Evolutionary conservation across 116 monocot genomes (phyloP).

Genomic region (Zostera marina): DNA sequence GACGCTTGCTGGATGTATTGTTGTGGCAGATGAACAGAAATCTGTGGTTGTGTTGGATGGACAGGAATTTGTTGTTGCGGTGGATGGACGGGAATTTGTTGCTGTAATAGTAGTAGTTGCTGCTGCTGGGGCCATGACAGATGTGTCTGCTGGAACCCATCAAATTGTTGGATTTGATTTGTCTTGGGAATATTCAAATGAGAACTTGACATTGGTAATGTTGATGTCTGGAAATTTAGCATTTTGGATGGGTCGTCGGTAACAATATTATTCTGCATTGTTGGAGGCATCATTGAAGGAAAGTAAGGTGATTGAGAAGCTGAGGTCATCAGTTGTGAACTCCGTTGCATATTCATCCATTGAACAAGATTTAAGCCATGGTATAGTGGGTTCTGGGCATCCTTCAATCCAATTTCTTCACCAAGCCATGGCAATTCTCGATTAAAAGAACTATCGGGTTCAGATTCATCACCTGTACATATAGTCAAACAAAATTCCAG

Average conservation of each 20-base stretch:
- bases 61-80: not conserved
- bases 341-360: constrained; percentile 90
- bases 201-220: constrained; percentile 20
- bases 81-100: constrained; percentile 1
- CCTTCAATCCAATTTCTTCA: constrained; percentile 57
- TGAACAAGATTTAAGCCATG: constrained; percentile 67
- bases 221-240: constrained; percentile 42
- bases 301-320: constrained; percentile 29
- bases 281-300: constrained; percentile 25
- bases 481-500: not conserved
- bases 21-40: not conserved
- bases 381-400: constrained; percentile 33
- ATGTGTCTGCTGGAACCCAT: constrained; percentile 26
- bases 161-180: constrained; percentile 23
- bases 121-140: constrained; percentile 13
- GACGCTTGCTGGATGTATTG: not conserved
- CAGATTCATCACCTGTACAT: constrained; percentile 45
- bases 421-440: constrained; percentile 62
- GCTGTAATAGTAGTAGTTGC: constrained; percentile 14
- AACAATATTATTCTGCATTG: constrained; percentile 13
- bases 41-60: not conserved
- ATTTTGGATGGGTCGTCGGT: constrained; percentile 30
- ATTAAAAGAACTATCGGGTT: constrained; percentile 51
- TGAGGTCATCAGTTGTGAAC: constrained; percentile 23
- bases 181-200: constrained; percentile 24